Evolutionary conservation across 1,284 basidiomycete species (phyloP).

Genomic region (Leccinum subatratum): DNA sequence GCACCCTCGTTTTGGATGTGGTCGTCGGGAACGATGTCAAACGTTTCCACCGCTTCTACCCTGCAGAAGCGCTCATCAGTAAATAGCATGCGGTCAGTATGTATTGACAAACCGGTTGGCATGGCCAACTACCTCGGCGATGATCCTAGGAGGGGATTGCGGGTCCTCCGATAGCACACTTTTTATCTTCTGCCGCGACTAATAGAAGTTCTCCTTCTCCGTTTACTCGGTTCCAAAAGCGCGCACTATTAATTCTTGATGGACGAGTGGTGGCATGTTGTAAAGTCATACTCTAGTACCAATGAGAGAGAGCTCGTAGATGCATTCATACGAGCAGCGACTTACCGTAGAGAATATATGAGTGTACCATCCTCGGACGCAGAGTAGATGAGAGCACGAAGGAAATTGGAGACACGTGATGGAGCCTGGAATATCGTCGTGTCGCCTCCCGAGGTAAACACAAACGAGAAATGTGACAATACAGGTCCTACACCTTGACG

Average conservation of each 20-base stretch:
- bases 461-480: constrained; percentile 20
- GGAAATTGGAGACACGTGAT: constrained; percentile 89
- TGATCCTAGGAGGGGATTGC: constrained; percentile 41
- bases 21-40: constrained; percentile 48
- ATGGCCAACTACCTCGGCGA: constrained; percentile 69
- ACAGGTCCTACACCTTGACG: constrained; percentile 94
- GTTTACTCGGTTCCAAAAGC: constrained; percentile 51
- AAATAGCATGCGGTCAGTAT: neutral
- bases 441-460: neutral
- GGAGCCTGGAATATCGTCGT: constrained; percentile 52
- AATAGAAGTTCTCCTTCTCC: constrained; percentile 65
- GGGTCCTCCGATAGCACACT: constrained; percentile 33
- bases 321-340: constrained; percentile 7
- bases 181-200: constrained; percentile 82
- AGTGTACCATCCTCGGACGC: constrained; percentile 88
- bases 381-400: constrained; percentile 82
- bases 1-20: constrained; percentile 14
- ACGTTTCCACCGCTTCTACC: constrained; percentile 59
- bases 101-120: constrained; percentile 56
- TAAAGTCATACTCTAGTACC: constrained; percentile 61
- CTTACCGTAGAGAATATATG: constrained; percentile 74
- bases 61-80: constrained; percentile 1
- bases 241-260: constrained; percentile 74
- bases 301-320: constrained; percentile 3
- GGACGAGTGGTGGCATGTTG: constrained; percentile 69